Percentiles rank a stretch among this genome's conserved stretches.
These are phyloP conservation scores for Syncephalastrum sp. DNA, from an alignment of 371 early-diverging fungal genomes.

Conservation along the genomic window DNA sequence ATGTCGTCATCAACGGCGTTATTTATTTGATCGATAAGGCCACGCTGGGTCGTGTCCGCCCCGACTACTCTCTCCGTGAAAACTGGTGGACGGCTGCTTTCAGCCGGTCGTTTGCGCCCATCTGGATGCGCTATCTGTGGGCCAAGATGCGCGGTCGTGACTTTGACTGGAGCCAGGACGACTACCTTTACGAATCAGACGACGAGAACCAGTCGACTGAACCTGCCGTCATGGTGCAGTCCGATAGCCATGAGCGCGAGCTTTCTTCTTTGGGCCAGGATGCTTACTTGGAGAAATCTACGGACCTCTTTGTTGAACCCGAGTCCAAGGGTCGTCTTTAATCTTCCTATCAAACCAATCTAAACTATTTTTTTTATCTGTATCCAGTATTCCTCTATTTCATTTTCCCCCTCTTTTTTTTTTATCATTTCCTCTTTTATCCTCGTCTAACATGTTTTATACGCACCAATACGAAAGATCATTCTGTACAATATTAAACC, in stretches of 20 bases:
- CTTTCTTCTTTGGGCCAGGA: too few relatives aligned
- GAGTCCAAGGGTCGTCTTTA: too few relatives aligned
- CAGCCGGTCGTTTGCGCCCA: constrained; percentile 32
- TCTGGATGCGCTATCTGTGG: constrained; percentile 36
- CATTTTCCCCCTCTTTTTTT: background rate
- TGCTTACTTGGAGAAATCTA: too few relatives aligned
- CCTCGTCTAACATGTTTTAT: constrained; percentile 1
- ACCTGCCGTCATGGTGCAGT: too few relatives aligned
- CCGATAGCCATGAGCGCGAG: too few relatives aligned
- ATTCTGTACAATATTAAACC: too few relatives aligned
- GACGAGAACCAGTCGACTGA: constrained; percentile 6
- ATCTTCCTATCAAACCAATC: too few relatives aligned
- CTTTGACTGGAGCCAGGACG: constrained; percentile 35
- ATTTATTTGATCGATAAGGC: constrained; percentile 47
- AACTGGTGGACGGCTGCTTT: constrained; percentile 46
- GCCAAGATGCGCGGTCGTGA: constrained; percentile 28
- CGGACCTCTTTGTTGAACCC: too few relatives aligned
- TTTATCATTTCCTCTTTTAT: background rate
- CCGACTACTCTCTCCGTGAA: constrained; percentile 48
- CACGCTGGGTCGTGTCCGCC: constrained; percentile 49
- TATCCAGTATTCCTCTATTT: constrained; percentile 2
- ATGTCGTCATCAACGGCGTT: constrained; percentile 57
- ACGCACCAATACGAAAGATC: too few relatives aligned
- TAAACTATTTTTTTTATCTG: background rate
- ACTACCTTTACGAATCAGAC: constrained; percentile 28